Conservation (phyloP, 768 basidiomycete genomes). For the Hygrophorus russula region DNA sequence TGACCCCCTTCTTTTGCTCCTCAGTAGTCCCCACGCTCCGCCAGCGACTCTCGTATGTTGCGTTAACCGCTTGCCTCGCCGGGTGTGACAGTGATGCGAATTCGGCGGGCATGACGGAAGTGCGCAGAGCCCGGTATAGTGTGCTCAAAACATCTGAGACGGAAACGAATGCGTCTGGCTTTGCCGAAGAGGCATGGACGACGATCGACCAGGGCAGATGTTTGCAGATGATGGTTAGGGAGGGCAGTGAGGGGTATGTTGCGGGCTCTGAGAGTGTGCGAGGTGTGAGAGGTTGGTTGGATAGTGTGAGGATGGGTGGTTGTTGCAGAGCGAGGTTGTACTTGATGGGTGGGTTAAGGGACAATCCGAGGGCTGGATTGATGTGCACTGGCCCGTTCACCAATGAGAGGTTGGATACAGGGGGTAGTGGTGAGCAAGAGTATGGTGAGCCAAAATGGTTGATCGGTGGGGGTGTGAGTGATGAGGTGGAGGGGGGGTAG, state of each 20-base stretch:
- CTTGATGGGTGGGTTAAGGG: constrained; percentile 23
- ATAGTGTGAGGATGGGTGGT: constrained; percentile 13
- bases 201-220: constrained; percentile 23
- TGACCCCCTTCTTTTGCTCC: constrained; percentile 38
- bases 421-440: constrained; percentile 2
- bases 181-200: constrained; percentile 13
- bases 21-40: constrained; percentile 17
- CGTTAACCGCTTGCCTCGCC: constrained; percentile 23
- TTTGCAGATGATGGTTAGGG: constrained; percentile 20
- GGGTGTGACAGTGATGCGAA: constrained; percentile 20
- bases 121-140: constrained; percentile 33
- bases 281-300: constrained; percentile 1
- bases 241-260: constrained; percentile 21
- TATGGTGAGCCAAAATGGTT: constrained; percentile 15
- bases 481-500: constrained; percentile 17
- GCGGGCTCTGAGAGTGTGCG: constrained; percentile 19
- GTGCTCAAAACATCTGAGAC: constrained; percentile 32
- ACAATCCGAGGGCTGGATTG: constrained; percentile 30
- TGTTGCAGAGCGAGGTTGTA: constrained; percentile 28
- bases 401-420: neutral
- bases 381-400: constrained; percentile 23
- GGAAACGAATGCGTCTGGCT: constrained; percentile 5
- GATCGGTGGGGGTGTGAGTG: constrained; percentile 29
- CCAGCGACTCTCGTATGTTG: constrained; percentile 32
- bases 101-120: constrained; percentile 27